A percentile compares a stretch with the other conserved stretches of the same genome.
phyloP scores from a whole-genome alignment of 768 basidiomycete species.

The Kwoniella shandongensis region DNA sequence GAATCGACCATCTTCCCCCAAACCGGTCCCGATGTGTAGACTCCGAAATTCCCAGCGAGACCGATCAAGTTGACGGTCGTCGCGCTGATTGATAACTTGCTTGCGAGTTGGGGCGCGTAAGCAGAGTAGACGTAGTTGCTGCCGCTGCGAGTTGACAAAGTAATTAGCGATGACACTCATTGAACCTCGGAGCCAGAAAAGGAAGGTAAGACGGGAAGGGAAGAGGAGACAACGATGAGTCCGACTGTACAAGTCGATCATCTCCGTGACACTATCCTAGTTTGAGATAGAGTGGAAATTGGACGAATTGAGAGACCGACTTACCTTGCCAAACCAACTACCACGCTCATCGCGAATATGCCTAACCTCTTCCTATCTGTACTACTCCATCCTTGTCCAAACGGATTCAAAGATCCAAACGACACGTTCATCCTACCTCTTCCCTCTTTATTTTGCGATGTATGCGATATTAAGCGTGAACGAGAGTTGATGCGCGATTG shows the following conservation, averaged over 20 bases:
- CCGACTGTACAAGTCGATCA: too few relatives aligned
- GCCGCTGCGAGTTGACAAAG: slow-evolving; percentile 2
- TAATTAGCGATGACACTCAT: not conserved
- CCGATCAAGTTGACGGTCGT: slow-evolving; percentile 80
- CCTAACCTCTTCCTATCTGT: slow-evolving; percentile 9
- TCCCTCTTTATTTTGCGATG: too few relatives aligned
- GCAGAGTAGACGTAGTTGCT: slow-evolving; percentile 57
- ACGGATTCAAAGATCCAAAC: slow-evolving; percentile 5
- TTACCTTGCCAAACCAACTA: slow-evolving; percentile 29
- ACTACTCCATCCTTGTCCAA: slow-evolving; percentile 6
- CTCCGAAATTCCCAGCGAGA: slow-evolving; percentile 62
- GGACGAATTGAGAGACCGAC: slow-evolving; percentile 1
- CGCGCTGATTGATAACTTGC: slow-evolving; percentile 71
- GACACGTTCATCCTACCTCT: too few relatives aligned
- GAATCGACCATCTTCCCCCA: slow-evolving; percentile 77
- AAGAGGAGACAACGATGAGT: not conserved
- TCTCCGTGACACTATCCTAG: too few relatives aligned
- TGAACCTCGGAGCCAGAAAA: not conserved
- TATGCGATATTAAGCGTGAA: too few relatives aligned
- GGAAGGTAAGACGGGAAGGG: not conserved
- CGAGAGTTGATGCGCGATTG: too few relatives aligned
- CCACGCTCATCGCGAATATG: slow-evolving; percentile 12
- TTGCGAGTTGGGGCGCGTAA: slow-evolving; percentile 81
- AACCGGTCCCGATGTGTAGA: slow-evolving; percentile 71
- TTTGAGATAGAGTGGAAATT: too few relatives aligned